A percentile compares a stretch with the other conserved stretches of the same genome.
Evolutionary conservation across 1,284 basidiomycete species (phyloP).

Genomic region (Apiotrichum montevideense): DNA sequence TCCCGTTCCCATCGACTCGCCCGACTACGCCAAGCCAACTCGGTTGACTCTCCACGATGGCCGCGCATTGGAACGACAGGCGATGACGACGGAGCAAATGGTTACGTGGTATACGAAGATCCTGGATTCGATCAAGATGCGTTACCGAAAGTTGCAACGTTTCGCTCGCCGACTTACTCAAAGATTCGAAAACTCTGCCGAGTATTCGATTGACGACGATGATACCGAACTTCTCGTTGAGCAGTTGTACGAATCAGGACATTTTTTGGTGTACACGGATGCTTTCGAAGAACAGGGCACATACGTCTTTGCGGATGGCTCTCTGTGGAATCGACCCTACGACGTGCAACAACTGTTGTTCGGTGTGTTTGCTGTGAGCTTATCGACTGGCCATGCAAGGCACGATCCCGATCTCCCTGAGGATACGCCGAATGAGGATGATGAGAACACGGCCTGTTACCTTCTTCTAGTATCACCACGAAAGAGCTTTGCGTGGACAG

Average conservation of each 20-base stretch:
- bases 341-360: constrained; percentile 73
- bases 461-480: constrained; percentile 81
- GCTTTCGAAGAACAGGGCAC: constrained; percentile 82
- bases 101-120: constrained; percentile 88
- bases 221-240: constrained; percentile 75
- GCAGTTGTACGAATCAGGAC: constrained; percentile 74
- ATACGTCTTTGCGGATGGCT: constrained; percentile 84
- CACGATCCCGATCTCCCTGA: constrained; percentile 53
- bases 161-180: constrained; percentile 77
- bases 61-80: constrained; percentile 18
- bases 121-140: constrained; percentile 83
- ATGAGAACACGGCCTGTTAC: constrained; percentile 55
- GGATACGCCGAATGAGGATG: constrained; percentile 47
- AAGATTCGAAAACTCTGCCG: constrained; percentile 90
- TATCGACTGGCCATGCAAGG: constrained; percentile 4
- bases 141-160: constrained; percentile 89
- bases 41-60: neutral
- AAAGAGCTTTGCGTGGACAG: constrained; percentile 88
- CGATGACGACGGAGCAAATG: constrained; percentile 74
- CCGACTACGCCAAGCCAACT: neutral
- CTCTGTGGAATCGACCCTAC: constrained; percentile 76
- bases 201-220: constrained; percentile 79
- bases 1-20: constrained; percentile 48
- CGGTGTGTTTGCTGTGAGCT: constrained; percentile 62
- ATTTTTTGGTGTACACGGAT: constrained; percentile 91